These are phyloP conservation scores for Cyberlindnera petersonii DNA, from an alignment of 805 yeast species.

Conservation along the genomic window DNA sequence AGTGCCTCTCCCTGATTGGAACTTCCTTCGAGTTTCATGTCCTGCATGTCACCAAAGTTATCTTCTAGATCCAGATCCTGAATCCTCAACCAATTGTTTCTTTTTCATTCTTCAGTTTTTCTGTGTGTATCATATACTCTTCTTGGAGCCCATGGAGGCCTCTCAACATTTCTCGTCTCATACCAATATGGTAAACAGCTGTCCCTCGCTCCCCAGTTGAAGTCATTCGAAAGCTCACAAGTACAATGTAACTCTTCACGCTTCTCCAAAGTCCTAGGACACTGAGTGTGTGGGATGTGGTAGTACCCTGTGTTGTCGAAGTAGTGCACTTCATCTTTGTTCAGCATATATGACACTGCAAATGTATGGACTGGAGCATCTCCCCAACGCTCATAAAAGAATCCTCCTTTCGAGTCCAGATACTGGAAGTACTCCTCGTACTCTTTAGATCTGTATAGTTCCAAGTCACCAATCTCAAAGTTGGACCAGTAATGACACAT, in stretches of 20 bases:
- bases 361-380: constrained; percentile 90
- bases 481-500: constrained; percentile 83
- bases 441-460: constrained; percentile 55
- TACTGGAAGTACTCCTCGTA: constrained; percentile 58
- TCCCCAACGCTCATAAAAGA: constrained; percentile 88
- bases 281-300: constrained; percentile 57
- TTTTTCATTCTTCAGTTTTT: background rate
- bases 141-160: constrained; percentile 22
- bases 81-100: constrained; percentile 1
- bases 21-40: background rate
- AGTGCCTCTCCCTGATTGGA: constrained; percentile 1
- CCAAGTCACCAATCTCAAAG: constrained; percentile 70
- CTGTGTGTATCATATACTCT: constrained; percentile 8
- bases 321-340: constrained; percentile 57
- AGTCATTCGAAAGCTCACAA: constrained; percentile 38
- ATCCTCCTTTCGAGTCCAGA: constrained; percentile 69
- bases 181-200: constrained; percentile 25
- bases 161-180: constrained; percentile 16
- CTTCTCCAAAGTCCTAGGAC: constrained; percentile 46
- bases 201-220: constrained; percentile 26
- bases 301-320: constrained; percentile 74
- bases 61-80: background rate
- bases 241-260: constrained; percentile 47
- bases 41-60: background rate
- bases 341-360: constrained; percentile 60